These are phyloP conservation scores for Saccharum officinarum DNA, from an alignment of 176 grass and related monocot genomes.

Conservation along the genomic window DNA sequence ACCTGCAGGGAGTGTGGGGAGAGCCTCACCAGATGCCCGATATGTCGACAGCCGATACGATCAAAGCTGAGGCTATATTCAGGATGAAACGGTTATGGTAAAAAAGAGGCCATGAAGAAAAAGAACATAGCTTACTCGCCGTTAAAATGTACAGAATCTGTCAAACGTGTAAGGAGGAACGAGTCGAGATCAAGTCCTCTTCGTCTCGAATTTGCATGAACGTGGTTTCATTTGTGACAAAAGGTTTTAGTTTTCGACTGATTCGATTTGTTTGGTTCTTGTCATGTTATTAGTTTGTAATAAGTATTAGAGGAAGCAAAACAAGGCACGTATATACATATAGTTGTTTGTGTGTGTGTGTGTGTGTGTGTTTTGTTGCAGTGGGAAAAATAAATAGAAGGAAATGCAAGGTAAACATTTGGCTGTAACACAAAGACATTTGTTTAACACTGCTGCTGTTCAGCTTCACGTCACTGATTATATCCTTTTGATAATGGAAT, in stretches of 20 bases:
- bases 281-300: neutral
- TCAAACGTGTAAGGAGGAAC: neutral
- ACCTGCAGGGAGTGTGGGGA: conserved; percentile 84
- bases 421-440: neutral
- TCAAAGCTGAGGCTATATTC: conserved; percentile 83
- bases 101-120: neutral
- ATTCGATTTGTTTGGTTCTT: conserved; percentile 18
- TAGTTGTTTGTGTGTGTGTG: neutral
- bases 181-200: neutral
- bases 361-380: neutral
- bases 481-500: neutral
- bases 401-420: neutral
- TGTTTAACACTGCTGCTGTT: neutral
- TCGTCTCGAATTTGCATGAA: neutral
- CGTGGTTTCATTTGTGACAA: neutral
- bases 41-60: conserved; percentile 64
- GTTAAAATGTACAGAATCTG: neutral
- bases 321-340: neutral
- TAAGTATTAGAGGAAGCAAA: neutral
- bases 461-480: neutral
- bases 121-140: neutral
- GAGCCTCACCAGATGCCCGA: conserved; percentile 81
- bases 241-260: neutral
- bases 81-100: conserved; percentile 23
- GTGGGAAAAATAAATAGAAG: neutral